Conservation (phyloP, 768 basidiomycete species). For the Erythrobasidium yunnanense region DNA sequence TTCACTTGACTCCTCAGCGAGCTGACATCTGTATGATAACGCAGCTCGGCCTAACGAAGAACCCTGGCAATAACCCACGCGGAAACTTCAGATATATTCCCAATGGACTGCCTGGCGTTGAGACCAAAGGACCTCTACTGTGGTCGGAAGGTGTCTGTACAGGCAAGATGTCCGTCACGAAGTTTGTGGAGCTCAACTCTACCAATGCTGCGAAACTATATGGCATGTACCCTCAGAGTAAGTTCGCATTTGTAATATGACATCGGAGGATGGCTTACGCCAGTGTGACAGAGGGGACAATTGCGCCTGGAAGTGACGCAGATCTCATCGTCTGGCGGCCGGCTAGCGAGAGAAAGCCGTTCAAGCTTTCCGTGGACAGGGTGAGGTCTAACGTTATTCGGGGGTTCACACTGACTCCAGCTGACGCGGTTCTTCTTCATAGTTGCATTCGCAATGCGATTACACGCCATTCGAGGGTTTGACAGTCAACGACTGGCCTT, state of each 20-base stretch:
- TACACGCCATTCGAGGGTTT: conserved; percentile 44
- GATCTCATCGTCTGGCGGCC: conserved; percentile 41
- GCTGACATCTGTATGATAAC: not conserved
- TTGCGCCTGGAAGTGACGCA: conserved; percentile 42
- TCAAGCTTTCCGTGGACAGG: conserved; percentile 36
- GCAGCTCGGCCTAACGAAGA: conserved; percentile 35
- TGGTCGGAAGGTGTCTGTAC: conserved; percentile 41
- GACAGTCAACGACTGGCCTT: conserved; percentile 41
- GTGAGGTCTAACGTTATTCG: too few relatives aligned
- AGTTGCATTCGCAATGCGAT: too few relatives aligned
- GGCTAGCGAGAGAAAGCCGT: conserved; percentile 25
- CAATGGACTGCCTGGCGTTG: conserved; percentile 42
- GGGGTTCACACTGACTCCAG: too few relatives aligned
- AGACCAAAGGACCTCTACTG: conserved; percentile 41
- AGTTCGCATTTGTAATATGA: not conserved
- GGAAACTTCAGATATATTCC: conserved; percentile 42
- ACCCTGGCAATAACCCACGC: conserved; percentile 37
- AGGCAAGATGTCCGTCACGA: conserved; percentile 39
- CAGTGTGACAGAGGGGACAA: conserved; percentile 37
- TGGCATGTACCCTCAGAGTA: conserved; percentile 39
- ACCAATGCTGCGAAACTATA: conserved; percentile 43
- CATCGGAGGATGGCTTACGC: not conserved
- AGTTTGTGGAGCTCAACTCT: conserved; percentile 42
- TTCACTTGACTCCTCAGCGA: not conserved
- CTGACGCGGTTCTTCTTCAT: too few relatives aligned